These are phyloP conservation scores for Artemisia annua DNA, from an alignment of 129 eudicot species.

Conservation along the genomic window DNA sequence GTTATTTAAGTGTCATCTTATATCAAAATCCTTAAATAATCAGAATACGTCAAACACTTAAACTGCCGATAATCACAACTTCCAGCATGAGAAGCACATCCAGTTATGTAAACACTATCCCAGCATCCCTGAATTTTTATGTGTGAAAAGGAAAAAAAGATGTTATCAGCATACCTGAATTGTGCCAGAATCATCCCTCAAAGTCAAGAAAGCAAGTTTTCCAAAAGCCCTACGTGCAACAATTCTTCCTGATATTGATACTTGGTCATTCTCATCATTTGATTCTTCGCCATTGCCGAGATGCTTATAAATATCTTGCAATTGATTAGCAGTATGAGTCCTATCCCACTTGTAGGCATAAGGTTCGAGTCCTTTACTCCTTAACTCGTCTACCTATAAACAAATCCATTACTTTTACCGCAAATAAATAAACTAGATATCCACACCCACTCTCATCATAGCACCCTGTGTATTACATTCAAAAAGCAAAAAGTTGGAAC, in stretches of 20 bases:
- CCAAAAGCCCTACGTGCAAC: conserved; percentile 97
- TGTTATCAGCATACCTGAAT: conserved; percentile 61
- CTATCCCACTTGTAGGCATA: conserved; percentile 96
- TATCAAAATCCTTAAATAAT: too few relatives aligned
- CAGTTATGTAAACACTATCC: too few relatives aligned
- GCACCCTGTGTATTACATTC: too few relatives aligned
- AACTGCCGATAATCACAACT: too few relatives aligned
- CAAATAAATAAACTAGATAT: not conserved
- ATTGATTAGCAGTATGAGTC: conserved; percentile 74
- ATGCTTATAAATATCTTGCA: conserved; percentile 70
- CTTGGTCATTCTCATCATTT: conserved; percentile 51
- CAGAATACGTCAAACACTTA: too few relatives aligned
- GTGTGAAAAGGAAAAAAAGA: not conserved
- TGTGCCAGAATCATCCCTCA: conserved; percentile 95
- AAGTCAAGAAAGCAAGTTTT: conserved; percentile 87
- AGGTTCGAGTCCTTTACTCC: conserved; percentile 82
- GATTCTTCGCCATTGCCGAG: conserved; percentile 75
- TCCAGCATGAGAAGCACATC: too few relatives aligned
- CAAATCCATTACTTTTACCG: not conserved
- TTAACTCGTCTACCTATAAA: conserved; percentile 78
- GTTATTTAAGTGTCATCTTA: too few relatives aligned
- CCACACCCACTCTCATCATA: too few relatives aligned
- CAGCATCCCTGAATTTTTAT: not conserved
- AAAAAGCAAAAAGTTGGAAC: too few relatives aligned
- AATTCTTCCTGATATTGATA: conserved; percentile 88